Percentiles rank a stretch among this genome's conserved stretches.
These are phyloP conservation scores for Prorocentrum cordatum DNA, from an alignment of 169 alveolate species.

Conservation along the genomic window DNA sequence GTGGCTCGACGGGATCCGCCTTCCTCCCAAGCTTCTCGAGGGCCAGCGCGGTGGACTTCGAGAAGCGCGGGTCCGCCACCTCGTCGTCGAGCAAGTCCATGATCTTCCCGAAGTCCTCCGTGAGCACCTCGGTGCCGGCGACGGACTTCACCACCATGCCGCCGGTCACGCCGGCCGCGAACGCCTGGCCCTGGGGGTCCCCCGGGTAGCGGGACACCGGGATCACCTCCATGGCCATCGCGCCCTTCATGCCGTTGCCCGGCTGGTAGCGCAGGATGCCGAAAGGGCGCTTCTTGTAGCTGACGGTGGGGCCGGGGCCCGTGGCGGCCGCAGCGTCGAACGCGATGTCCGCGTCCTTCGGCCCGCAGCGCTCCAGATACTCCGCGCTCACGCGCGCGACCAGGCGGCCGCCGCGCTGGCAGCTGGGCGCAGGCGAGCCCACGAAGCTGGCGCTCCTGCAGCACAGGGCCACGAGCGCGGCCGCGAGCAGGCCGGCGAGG, in stretches of 20 bases:
- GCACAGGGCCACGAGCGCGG: no score
- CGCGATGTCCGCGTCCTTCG: constrained; percentile 27
- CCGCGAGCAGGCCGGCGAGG: no score
- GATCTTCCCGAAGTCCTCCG: constrained; percentile 24
- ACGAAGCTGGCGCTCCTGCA: no score
- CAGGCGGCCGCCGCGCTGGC: constrained; percentile 2
- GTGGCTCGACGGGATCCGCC: no score
- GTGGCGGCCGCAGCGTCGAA: not conserved
- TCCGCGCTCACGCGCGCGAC: constrained; percentile 22
- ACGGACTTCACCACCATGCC: constrained; percentile 26
- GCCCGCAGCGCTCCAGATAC: constrained; percentile 22
- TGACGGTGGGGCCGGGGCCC: constrained; percentile 6
- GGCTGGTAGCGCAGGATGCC: constrained; percentile 55
- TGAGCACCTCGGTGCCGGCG: not conserved
- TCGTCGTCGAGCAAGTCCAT: constrained; percentile 31
- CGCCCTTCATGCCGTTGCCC: constrained; percentile 20
- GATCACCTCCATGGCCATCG: constrained; percentile 38
- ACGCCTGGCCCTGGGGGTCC: constrained; percentile 50
- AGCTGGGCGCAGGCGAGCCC: no score
- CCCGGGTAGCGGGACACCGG: constrained; percentile 32
- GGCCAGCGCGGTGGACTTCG: constrained; percentile 21
- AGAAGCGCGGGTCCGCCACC: constrained; percentile 40
- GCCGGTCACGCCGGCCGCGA: not conserved
- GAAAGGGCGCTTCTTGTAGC: constrained; percentile 35
- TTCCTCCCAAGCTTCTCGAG: constrained; percentile 31